A percentile compares a stretch with the other conserved stretches of the same genome.
These are phyloP conservation scores for Pseudopyricularia javanii DNA, from an alignment of 2,329 filamentous ascomycete genomes.

Conservation along the genomic window DNA sequence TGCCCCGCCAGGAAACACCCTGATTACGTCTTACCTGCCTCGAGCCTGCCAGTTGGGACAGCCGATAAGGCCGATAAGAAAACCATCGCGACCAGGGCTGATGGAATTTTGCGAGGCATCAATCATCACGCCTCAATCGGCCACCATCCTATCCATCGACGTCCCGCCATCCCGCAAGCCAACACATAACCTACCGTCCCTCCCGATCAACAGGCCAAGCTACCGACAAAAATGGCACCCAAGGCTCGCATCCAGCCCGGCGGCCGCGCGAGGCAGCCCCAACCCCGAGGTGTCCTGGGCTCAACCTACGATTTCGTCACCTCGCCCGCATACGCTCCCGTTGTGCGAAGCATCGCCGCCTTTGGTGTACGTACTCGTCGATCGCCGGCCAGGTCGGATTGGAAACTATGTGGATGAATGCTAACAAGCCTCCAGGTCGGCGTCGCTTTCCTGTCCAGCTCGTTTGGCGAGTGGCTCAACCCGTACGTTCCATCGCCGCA, in stretches of 20 bases:
- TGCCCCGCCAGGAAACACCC: too few relatives aligned
- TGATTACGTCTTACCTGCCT: too few relatives aligned
- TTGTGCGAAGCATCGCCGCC: constrained; percentile 48
- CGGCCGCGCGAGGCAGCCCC: constrained; percentile 25
- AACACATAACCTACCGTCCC: constrained; percentile 7
- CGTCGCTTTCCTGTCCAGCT: constrained; percentile 46
- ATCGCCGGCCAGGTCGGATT: neutral
- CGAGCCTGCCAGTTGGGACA: neutral
- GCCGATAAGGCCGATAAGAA: neutral
- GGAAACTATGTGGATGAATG: neutral
- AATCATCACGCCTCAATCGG: neutral
- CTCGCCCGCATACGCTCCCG: constrained; percentile 48
- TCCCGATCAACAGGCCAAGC: constrained; percentile 2
- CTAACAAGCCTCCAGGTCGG: constrained; percentile 28
- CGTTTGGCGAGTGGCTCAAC: constrained; percentile 44
- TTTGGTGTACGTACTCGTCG: constrained; percentile 37
- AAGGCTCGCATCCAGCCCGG: constrained; percentile 39
- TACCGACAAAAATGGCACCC: constrained; percentile 42
- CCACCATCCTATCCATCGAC: neutral
- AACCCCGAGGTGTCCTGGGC: constrained; percentile 37
- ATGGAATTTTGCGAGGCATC: neutral
- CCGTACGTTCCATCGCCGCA: constrained; percentile 15
- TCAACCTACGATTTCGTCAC: constrained; percentile 45
- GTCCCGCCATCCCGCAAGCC: neutral
- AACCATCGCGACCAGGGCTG: neutral